Conservation (phyloP, 495 filamentous ascomycete species). For the Pyrenula massariospora region DNA sequence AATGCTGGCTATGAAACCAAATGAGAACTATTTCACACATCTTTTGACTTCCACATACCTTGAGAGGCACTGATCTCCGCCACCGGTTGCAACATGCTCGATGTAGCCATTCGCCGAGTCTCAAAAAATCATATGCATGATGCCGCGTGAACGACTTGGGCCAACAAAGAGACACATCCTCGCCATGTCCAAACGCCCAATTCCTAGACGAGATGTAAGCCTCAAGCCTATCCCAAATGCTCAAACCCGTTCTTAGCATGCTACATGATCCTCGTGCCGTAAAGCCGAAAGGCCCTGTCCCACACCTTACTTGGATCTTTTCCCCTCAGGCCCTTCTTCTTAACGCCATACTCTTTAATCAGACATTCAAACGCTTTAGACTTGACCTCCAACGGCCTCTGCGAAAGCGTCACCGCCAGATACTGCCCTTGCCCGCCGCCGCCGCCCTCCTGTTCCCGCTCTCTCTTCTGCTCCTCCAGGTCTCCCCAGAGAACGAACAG, state of each 20-base stretch:
- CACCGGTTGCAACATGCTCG: too few relatives aligned
- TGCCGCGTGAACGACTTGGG: too few relatives aligned
- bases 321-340: not conserved
- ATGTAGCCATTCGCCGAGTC: too few relatives aligned
- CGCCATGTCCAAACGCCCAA: too few relatives aligned
- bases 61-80: too few relatives aligned
- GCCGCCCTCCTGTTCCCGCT: conserved; percentile 2
- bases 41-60: too few relatives aligned
- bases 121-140: too few relatives aligned
- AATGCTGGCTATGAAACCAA: too few relatives aligned
- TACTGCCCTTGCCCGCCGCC: conserved; percentile 9
- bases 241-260: not conserved
- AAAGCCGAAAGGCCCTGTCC: conserved; percentile 8
- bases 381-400: conserved; percentile 3
- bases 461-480: conserved; percentile 55
- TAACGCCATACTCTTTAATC: conserved; percentile 43
- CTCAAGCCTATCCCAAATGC: too few relatives aligned
- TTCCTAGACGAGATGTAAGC: too few relatives aligned
- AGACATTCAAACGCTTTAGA: conserved; percentile 18
- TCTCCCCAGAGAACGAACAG: conserved; percentile 80
- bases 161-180: too few relatives aligned
- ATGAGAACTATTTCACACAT: too few relatives aligned
- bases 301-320: conserved; percentile 1
- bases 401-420: conserved; percentile 24
- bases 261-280: conserved; percentile 6